Base-by-base conservation (phyloP, 1,284 basidiomycete genomes). In the Phylloporus sp. region DNA sequence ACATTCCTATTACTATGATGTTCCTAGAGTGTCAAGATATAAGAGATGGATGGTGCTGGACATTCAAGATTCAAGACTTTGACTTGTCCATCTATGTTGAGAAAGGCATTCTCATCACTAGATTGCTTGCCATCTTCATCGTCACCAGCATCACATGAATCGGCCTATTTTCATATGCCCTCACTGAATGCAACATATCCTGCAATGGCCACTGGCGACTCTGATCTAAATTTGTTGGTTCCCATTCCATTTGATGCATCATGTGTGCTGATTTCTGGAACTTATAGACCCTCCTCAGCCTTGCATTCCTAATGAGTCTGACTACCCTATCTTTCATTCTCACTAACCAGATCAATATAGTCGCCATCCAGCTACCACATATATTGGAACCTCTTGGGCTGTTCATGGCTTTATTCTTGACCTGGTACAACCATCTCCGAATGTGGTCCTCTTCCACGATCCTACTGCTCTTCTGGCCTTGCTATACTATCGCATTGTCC, bases 51-150 rank as follows among this genome's bases (percentile, higher is more conserved):
- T 93, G 91, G 87, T 79, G 78, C 2, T 80, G 84, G 20, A 77
- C 88, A 49, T 95, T 93, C 12, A 74, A 70, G 11, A 67, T 78
- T 1, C 85, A 93, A 61, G 80, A 86, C 31, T 93, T 95, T 71
- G 95, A 98, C 77, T 73, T 92, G 18, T 92, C 94, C 1, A 85
- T 87, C 11, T 98, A 96, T 77, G 94, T 93, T 70, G 92, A 96
- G 72, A 89, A 92, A 67, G 88, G 86, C 37, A 72, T 89, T n/a
- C 52, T 94, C 1, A 74, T 91, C 4, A 80, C 89, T 0, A 70
- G 81, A 1, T 74, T 90, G 2, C 78, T 90, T 39, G 75, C 81
- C 3, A 42, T 82, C 24, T 76, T 92, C 62, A 64, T 88, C 54
- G 29, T 88, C 57, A 68, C 79, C 13, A 80, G 80, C 10, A 64